Base-by-base conservation (phyloP, 768 basidiomycete species). In the Lactifluus echinatus region DNA sequence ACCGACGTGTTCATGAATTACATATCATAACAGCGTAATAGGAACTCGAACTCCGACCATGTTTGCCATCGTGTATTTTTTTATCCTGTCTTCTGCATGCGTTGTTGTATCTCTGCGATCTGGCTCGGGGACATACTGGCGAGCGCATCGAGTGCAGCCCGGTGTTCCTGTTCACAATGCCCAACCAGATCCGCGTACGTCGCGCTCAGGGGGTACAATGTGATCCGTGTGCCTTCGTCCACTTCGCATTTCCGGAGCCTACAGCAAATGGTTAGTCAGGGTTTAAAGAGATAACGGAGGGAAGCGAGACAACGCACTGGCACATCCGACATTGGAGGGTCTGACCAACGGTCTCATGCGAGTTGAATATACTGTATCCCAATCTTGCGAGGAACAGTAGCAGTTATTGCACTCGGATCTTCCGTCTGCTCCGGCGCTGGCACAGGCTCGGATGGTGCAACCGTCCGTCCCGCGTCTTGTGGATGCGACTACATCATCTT, bases 271-370 rank as follows among this genome's bases (percentile, higher is more conserved):
- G 19, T 37, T n/a, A 11, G 8, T 23, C 15, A n/a, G n/a, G n/a
- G n/a, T n/a, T n/a, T n/a, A 52, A 39, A 10, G 14, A 19, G 4
- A 29, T 21, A 8, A 11, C 8, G 5, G 17, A 15, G 10, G 8
- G 26, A n/a, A n/a, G n/a, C n/a, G n/a, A 17, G 24, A 19, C 29
- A 19, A 36, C 60, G 24, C 52, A 61, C 60, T 46, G 28, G 24
- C 60, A 61, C 60, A 61, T 61, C 39, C 60, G 56, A 29, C 60
- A 61, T 44, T 37, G 56, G 19, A 61, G 33, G 11, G 23, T 49
- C 45, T 53, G 15, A 10, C 48, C 60, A 19, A 23, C 34, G 1
- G 42, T 46, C 46, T 61, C 56, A 61, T 3, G n/a, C n/a, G n/a
- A 61, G 57, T 19, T 58, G 50, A 21, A 61, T 61, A 15, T 61